phyloP scores from a whole-genome alignment of 768 basidiomycete genomes.

The Lactarius deliciosus region DNA sequence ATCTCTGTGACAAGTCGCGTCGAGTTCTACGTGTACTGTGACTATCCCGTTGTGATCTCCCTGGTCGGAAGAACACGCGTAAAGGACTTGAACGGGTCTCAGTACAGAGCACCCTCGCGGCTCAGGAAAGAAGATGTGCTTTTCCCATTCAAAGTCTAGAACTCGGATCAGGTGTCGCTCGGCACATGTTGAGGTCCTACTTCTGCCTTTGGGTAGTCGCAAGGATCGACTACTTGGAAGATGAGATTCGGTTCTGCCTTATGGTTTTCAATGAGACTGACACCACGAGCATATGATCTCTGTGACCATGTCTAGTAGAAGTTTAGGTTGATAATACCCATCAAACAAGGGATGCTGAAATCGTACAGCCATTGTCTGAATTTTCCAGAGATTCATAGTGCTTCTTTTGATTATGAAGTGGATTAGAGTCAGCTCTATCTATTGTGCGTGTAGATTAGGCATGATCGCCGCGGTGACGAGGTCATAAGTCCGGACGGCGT shows the following conservation, averaged over 20 bases:
- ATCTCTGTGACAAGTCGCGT: constrained; percentile 17
- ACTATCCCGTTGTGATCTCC: not conserved
- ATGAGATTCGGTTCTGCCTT: not conserved
- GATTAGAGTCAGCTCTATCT: no score
- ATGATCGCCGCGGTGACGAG: constrained; percentile 82
- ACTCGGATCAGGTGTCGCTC: not conserved
- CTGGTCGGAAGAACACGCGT: constrained; percentile 21
- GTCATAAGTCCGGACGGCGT: constrained; percentile 82
- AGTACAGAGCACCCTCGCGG: constrained; percentile 16
- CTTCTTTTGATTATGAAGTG: no score
- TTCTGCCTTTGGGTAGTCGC: constrained; percentile 22
- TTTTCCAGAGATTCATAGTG: no score
- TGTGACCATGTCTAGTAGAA: not conserved
- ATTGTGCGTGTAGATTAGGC: constrained; percentile 81
- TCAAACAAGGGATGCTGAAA: not conserved
- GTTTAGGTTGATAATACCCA: constrained; percentile 2
- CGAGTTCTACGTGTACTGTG: no score
- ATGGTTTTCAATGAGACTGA: constrained; percentile 35
- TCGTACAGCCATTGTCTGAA: no score
- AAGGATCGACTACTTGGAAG: constrained; percentile 5
- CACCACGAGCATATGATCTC: constrained; percentile 12
- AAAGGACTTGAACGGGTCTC: no score
- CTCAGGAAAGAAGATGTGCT: constrained; percentile 36
- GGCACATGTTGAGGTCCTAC: constrained; percentile 20
- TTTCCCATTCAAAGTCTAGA: not conserved